A percentile compares a stretch with the other conserved stretches of the same genome.
phyloP scores from a whole-genome alignment of 768 basidiomycete genomes.

The Hemileccinum rubropunctum region DNA sequence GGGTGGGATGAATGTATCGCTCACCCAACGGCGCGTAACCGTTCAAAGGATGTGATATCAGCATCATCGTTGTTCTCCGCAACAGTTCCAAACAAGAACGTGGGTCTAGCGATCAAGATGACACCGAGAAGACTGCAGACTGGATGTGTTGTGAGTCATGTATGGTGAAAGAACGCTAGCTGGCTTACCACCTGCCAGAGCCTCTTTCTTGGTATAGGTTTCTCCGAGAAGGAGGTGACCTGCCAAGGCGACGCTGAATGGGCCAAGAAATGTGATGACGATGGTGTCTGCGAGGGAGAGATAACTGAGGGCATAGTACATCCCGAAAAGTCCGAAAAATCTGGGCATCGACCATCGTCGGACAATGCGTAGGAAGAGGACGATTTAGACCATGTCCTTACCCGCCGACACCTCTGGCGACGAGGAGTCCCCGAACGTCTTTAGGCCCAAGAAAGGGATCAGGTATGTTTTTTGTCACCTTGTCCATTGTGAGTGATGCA shows the following conservation, averaged over 20 bases:
- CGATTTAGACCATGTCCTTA: conserved; percentile 24
- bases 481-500: conserved; percentile 2
- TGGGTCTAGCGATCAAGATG: conserved; percentile 76
- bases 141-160: conserved; percentile 13
- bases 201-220: conserved; percentile 50
- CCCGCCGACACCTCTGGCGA: conserved; percentile 63
- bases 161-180: not conserved
- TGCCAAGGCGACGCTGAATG: conserved; percentile 59
- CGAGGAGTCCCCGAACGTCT: conserved; percentile 56
- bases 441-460: conserved; percentile 70
- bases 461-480: conserved; percentile 40
- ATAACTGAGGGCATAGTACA: conserved; percentile 72
- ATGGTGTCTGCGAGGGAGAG: conserved; percentile 34
- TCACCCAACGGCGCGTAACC: conserved; percentile 44
- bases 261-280: conserved; percentile 72
- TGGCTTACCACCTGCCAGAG: conserved; percentile 48
- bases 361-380: not conserved
- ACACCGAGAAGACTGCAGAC: conserved; percentile 74
- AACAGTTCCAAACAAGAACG: conserved; percentile 60
- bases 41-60: conserved; percentile 24
- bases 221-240: conserved; percentile 66
- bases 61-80: not conserved
- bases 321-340: conserved; percentile 72
- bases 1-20: not conserved
- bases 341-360: conserved; percentile 23